These are phyloP conservation scores for Wickerhamomyces mucosus DNA, from an alignment of 805 yeast species.

Conservation along the genomic window DNA sequence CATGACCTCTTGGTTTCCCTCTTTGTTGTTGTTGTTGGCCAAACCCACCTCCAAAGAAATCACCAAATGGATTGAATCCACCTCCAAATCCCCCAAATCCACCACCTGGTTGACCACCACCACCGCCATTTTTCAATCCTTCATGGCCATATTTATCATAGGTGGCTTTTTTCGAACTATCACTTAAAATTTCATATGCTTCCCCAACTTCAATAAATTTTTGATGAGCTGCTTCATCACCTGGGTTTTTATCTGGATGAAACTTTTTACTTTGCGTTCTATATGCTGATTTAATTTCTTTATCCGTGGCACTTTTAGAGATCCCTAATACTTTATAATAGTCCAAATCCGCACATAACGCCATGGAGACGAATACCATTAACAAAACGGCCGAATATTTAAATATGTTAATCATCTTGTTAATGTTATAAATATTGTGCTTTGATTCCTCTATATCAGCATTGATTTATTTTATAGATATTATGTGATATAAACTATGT, in stretches of 20 bases:
- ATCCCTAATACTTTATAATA: conserved; percentile 63
- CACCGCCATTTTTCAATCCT: conserved; percentile 54
- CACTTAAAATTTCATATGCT: conserved; percentile 81
- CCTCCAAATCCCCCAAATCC: conserved; percentile 33
- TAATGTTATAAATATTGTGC: no score
- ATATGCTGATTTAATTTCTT: conserved; percentile 80
- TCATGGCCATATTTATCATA: conserved; percentile 77
- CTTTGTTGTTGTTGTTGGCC: conserved; percentile 22
- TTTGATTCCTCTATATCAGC: no score
- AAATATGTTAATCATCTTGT: no score
- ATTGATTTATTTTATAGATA: no score
- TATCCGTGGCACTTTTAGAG: conserved; percentile 56
- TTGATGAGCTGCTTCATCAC: conserved; percentile 73
- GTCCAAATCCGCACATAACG: conserved; percentile 35
- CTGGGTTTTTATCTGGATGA: conserved; percentile 93
- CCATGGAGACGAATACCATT: no score
- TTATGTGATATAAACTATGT: no score
- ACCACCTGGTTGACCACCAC: conserved; percentile 29
- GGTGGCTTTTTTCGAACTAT: conserved; percentile 53
- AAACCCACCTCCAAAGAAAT: conserved; percentile 42
- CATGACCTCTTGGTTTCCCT: conserved; percentile 49
- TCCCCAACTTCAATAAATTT: conserved; percentile 86
- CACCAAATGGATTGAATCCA: conserved; percentile 57
- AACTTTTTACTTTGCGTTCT: conserved; percentile 71
- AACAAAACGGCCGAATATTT: no score